A percentile compares a stretch with the other conserved stretches of the same genome.
Evolutionary conservation across 345 rosid genomes (phyloP).

Genomic region (Moricandia moricandioides): DNA sequence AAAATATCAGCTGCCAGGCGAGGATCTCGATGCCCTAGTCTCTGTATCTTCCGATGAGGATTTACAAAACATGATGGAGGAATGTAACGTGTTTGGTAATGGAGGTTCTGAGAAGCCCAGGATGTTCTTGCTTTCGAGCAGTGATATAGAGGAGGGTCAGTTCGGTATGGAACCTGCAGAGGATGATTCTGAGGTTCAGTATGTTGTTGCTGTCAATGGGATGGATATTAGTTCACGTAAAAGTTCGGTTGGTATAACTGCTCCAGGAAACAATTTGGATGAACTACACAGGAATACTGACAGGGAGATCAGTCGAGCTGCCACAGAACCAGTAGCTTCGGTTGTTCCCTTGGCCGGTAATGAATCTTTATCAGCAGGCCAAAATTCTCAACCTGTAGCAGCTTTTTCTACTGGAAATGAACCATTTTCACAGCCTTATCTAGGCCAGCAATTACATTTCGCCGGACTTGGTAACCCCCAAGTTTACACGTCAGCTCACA

Average conservation of each 20-base stretch:
- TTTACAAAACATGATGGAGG: slow-evolving; percentile 43
- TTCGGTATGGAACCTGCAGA: slow-evolving; percentile 27
- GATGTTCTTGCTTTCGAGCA: slow-evolving; percentile 40
- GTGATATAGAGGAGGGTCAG: slow-evolving; percentile 38
- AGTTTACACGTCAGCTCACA: slow-evolving; percentile 34
- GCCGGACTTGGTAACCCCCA: slow-evolving; percentile 32
- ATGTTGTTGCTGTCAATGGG: slow-evolving; percentile 45
- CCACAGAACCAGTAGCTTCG: slow-evolving; percentile 34
- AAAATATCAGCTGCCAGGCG: slow-evolving; percentile 41
- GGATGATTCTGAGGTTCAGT: slow-evolving; percentile 41
- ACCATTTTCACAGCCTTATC: slow-evolving; percentile 36
- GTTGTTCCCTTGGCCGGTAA: slow-evolving; percentile 21
- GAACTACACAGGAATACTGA: slow-evolving; percentile 28
- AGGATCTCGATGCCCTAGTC: slow-evolving; percentile 41
- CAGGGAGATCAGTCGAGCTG: slow-evolving; percentile 34
- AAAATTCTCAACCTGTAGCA: slow-evolving; percentile 36
- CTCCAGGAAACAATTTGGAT: slow-evolving; percentile 30
- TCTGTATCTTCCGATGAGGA: slow-evolving; percentile 45
- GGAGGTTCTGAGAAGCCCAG: slow-evolving; percentile 41
- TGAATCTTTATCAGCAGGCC: slow-evolving; percentile 25
- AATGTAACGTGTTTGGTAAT: slow-evolving; percentile 32
- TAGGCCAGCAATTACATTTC: slow-evolving; percentile 28
- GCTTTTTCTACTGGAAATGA: slow-evolving; percentile 21
- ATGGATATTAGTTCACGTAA: slow-evolving; percentile 33
- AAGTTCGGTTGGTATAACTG: slow-evolving; percentile 19